phyloP scores from a whole-genome alignment of 768 basidiomycete species.

The Xerocomellus dryophilus region DNA sequence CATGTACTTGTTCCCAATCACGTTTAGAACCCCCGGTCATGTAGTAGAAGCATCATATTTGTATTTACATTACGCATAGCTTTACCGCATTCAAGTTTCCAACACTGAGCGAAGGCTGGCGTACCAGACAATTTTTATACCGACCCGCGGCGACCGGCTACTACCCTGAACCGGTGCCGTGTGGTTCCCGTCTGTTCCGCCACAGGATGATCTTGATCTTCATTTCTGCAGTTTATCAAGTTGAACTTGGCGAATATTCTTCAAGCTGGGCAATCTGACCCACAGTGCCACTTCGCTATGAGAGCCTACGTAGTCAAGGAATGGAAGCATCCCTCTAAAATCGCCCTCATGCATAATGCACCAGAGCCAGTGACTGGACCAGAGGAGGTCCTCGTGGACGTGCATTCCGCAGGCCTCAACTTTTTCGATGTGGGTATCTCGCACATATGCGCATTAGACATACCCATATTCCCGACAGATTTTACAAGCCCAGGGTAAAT shows the following conservation, averaged over 20 bases:
- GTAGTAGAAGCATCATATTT: slow-evolving; percentile 36
- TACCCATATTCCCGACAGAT: slow-evolving; percentile 46
- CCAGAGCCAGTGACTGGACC: slow-evolving; percentile 53
- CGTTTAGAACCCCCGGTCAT: slow-evolving; percentile 13
- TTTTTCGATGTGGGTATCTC: slow-evolving; percentile 60
- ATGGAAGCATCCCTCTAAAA: slow-evolving; percentile 65
- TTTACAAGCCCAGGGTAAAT: slow-evolving; percentile 85
- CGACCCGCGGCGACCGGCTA: no score
- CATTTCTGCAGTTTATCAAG: not conserved
- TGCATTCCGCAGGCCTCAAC: slow-evolving; percentile 73
- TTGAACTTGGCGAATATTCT: not conserved
- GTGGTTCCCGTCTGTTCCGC: no score
- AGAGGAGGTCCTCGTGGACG: slow-evolving; percentile 67
- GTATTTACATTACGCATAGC: slow-evolving; percentile 32
- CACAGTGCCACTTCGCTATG: slow-evolving; percentile 42
- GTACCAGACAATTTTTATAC: no score
- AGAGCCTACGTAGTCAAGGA: slow-evolving; percentile 73
- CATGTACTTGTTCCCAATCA: slow-evolving; percentile 6
- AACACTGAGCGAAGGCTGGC: no score
- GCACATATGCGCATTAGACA: slow-evolving; percentile 6
- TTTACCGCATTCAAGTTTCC: slow-evolving; percentile 2
- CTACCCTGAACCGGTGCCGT: not conserved
- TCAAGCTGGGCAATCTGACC: not conserved
- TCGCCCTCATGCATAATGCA: slow-evolving; percentile 49
- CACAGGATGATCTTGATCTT: not conserved